phyloP scores from a whole-genome alignment of 768 basidiomycete species.

The Collybia nuda region DNA sequence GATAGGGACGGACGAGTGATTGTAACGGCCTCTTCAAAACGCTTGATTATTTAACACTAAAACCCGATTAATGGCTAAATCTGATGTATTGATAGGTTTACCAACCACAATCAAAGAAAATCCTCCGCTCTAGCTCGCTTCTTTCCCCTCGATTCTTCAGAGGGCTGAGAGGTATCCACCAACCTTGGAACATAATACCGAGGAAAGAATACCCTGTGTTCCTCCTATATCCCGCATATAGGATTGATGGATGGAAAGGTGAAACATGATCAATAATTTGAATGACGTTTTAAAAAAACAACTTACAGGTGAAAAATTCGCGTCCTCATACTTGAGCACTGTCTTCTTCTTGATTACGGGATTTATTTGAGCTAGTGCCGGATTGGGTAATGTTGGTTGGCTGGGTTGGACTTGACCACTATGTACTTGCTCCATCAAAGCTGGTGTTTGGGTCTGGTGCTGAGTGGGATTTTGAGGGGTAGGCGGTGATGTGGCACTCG shows the following conservation, averaged over 20 bases:
- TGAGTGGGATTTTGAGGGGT: slow-evolving; percentile 7
- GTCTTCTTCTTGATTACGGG: slow-evolving; percentile 77
- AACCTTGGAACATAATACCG: slow-evolving; percentile 61
- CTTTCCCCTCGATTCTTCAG: slow-evolving; percentile 72
- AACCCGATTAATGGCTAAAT: neutral
- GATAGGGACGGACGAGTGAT: slow-evolving; percentile 33
- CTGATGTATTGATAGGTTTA: neutral
- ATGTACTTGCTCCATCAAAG: neutral
- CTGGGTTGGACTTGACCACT: slow-evolving; percentile 17
- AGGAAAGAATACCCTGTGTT: slow-evolving; percentile 64
- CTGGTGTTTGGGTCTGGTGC: neutral
- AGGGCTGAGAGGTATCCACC: slow-evolving; percentile 25
- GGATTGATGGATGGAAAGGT: neutral
- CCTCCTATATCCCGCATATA: slow-evolving; percentile 51
- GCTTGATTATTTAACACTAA: neutral
- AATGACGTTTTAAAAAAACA: neutral
- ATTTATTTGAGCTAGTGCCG: slow-evolving; percentile 60
- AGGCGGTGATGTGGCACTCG: slow-evolving; percentile 8
- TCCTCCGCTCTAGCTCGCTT: slow-evolving; percentile 88
- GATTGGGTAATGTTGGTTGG: slow-evolving; percentile 51
- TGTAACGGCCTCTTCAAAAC: slow-evolving; percentile 6
- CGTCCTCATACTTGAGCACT: slow-evolving; percentile 68
- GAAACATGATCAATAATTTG: slow-evolving; percentile 3
- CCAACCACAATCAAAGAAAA: slow-evolving; percentile 50
- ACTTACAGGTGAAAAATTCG: slow-evolving; percentile 79